Conservation (phyloP, 495 filamentous ascomycete species). For the Melanomma pulvis-pyrius region DNA sequence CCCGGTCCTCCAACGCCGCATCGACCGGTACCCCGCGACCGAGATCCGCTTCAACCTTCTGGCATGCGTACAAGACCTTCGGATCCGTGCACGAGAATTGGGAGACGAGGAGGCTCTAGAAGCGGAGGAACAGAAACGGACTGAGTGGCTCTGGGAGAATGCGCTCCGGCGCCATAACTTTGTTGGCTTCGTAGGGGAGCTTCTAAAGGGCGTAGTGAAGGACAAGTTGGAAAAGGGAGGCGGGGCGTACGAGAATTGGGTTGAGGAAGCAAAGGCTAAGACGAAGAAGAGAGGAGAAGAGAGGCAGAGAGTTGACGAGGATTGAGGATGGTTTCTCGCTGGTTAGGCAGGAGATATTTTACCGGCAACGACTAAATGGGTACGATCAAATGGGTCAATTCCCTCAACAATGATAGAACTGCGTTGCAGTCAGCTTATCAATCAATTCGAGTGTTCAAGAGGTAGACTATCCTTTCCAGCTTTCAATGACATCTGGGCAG, state of each 20-base stretch:
- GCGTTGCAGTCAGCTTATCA: too few relatives aligned
- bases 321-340: neutral
- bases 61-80: slow-evolving; percentile 83
- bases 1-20: slow-evolving; percentile 79
- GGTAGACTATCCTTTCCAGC: too few relatives aligned
- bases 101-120: slow-evolving; percentile 79
- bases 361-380: too few relatives aligned
- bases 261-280: slow-evolving; percentile 73
- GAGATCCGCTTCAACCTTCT: slow-evolving; percentile 97
- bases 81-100: slow-evolving; percentile 73
- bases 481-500: too few relatives aligned
- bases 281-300: slow-evolving; percentile 69
- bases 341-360: neutral
- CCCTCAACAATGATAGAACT: too few relatives aligned
- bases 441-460: too few relatives aligned
- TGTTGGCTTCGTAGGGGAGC: slow-evolving; percentile 90
- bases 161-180: slow-evolving; percentile 92
- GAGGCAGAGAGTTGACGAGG: slow-evolving; percentile 47
- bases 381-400: too few relatives aligned
- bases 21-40: slow-evolving; percentile 78
- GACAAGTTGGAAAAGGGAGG: slow-evolving; percentile 64
- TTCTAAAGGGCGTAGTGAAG: slow-evolving; percentile 79
- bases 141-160: slow-evolving; percentile 94
- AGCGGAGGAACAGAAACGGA: slow-evolving; percentile 81
- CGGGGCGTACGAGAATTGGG: slow-evolving; percentile 74